Percentiles rank a stretch among this genome's conserved stretches.
Conservation (phyloP, 2,329 filamentous ascomycete genomes). For the Knufia petricola region DNA sequence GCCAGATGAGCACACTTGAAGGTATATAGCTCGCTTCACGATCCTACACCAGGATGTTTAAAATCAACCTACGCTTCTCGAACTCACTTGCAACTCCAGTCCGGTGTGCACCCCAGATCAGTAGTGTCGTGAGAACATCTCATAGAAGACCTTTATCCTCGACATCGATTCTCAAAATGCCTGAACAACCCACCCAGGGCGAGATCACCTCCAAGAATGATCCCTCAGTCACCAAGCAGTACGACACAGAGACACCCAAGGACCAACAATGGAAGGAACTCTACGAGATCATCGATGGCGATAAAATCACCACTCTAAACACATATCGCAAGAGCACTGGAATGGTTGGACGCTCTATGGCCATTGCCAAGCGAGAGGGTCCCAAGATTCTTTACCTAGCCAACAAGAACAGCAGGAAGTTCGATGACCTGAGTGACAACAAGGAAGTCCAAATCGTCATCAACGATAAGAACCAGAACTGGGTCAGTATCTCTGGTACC, state of each 20-base stretch:
- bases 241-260: slow-evolving; percentile 34
- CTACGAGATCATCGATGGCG: slow-evolving; percentile 37
- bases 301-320: slow-evolving; percentile 31
- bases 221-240: slow-evolving; percentile 42
- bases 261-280: slow-evolving; percentile 40
- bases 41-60: neutral
- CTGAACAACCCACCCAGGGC: slow-evolving; percentile 31
- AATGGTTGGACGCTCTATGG: slow-evolving; percentile 37
- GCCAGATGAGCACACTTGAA: neutral
- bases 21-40: neutral
- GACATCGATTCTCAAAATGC: slow-evolving; percentile 32
- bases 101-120: neutral
- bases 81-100: neutral
- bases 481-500: slow-evolving; percentile 38
- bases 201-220: slow-evolving; percentile 37
- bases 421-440: slow-evolving; percentile 36
- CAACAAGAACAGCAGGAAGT: slow-evolving; percentile 40
- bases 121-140: too few species aligned
- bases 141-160: neutral
- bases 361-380: slow-evolving; percentile 33
- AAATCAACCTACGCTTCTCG: neutral
- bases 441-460: slow-evolving; percentile 37
- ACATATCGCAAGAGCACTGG: slow-evolving; percentile 16
- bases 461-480: slow-evolving; percentile 38
- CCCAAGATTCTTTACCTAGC: slow-evolving; percentile 44